Evolutionary conservation across 768 basidiomycete genomes (phyloP).

Genomic region (Xerocomus spinulosus): DNA sequence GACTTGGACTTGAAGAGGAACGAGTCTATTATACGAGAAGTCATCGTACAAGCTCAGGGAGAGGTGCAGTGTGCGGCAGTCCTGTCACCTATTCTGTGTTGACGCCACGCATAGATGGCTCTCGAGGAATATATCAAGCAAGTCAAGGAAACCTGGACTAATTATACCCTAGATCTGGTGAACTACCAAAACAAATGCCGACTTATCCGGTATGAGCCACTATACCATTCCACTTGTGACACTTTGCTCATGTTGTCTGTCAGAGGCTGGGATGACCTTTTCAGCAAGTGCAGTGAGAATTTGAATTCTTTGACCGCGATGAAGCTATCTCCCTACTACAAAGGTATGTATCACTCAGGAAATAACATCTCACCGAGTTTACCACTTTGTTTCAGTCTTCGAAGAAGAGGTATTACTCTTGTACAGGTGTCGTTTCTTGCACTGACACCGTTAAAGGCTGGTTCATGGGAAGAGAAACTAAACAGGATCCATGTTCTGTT

Average conservation of each 20-base stretch:
- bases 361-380: background rate
- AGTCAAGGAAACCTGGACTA: conserved; percentile 96
- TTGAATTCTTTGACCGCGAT: conserved; percentile 93
- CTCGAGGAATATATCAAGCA: conserved; percentile 93
- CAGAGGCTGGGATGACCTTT: conserved; percentile 95
- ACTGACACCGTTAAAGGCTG: conserved; percentile 45
- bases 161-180: conserved; percentile 90
- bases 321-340: conserved; percentile 98
- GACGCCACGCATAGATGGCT: conserved; percentile 63
- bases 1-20: conserved; percentile 95
- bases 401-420: conserved; percentile 69
- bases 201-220: conserved; percentile 63
- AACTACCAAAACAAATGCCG: conserved; percentile 99
- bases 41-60: conserved; percentile 95
- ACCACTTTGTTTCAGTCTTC: conserved; percentile 50
- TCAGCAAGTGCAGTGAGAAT: conserved; percentile 96
- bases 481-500: conserved; percentile 96
- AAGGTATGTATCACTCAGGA: conserved; percentile 48
- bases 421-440: background rate
- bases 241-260: conserved; percentile 7
- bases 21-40: conserved; percentile 86
- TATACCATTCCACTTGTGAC: background rate
- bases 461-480: conserved; percentile 94
- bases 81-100: background rate
- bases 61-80: conserved; percentile 50